These are phyloP conservation scores for Rhizopogon vulgaris DNA, from an alignment of 768 basidiomycete genomes.

Conservation along the genomic window DNA sequence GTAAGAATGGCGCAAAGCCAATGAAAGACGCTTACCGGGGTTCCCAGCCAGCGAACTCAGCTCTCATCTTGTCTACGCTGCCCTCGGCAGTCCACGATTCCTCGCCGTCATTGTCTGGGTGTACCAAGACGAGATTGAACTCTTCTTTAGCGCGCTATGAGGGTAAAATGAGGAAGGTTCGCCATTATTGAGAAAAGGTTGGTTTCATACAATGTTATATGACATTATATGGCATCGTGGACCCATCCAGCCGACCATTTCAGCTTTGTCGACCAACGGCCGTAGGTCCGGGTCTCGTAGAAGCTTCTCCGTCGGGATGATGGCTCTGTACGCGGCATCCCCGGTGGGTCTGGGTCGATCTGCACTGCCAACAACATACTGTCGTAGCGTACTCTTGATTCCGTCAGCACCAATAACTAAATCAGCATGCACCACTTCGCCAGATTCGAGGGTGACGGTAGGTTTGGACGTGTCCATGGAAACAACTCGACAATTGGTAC, in stretches of 20 bases:
- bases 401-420: slow-evolving; percentile 48
- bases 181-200: neutral
- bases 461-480: slow-evolving; percentile 27
- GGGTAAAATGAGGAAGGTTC: neutral
- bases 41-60: slow-evolving; percentile 43
- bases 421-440: slow-evolving; percentile 37
- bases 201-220: slow-evolving; percentile 34
- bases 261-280: slow-evolving; percentile 41
- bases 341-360: slow-evolving; percentile 49
- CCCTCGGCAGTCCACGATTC: slow-evolving; percentile 43
- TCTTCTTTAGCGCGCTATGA: slow-evolving; percentile 29
- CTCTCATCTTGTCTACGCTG: slow-evolving; percentile 39
- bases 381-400: slow-evolving; percentile 43
- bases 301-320: slow-evolving; percentile 39
- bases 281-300: slow-evolving; percentile 46
- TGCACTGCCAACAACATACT: slow-evolving; percentile 42
- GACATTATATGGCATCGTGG: slow-evolving; percentile 41
- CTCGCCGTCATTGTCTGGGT: slow-evolving; percentile 32
- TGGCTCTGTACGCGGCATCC: slow-evolving; percentile 57
- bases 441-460: slow-evolving; percentile 34
- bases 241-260: slow-evolving; percentile 58
- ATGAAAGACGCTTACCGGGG: slow-evolving; percentile 29
- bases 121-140: slow-evolving; percentile 41
- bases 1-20: neutral
- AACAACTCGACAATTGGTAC: slow-evolving; percentile 30